These are phyloP conservation scores for Mimosa bimucronata DNA, from an alignment of 306 rosid species.

Conservation along the genomic window DNA sequence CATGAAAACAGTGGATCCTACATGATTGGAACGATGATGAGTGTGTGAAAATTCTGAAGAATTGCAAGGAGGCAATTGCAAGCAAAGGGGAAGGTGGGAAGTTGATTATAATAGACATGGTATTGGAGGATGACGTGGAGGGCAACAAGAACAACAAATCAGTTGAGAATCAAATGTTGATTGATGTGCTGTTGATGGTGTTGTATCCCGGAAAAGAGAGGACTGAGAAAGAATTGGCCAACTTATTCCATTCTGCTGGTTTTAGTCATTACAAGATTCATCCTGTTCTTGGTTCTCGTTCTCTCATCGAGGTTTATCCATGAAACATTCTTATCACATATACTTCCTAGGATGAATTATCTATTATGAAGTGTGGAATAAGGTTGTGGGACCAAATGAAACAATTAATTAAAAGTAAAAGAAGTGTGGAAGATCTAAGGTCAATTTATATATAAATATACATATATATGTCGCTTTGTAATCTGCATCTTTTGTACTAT, in stretches of 20 bases:
- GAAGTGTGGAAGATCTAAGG: no score
- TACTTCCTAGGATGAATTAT: no score
- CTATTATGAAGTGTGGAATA: no score
- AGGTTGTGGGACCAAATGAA: no score
- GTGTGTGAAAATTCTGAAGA: constrained; percentile 45
- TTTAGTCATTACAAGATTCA: constrained; percentile 34
- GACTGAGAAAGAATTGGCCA: constrained; percentile 41
- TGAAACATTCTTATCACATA: no score
- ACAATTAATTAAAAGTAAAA: no score
- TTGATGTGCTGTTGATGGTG: constrained; percentile 41
- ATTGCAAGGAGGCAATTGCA: constrained; percentile 49
- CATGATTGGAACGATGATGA: constrained; percentile 64
- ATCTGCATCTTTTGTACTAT: no score
- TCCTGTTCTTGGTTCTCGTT: constrained; percentile 33
- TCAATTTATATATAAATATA: no score
- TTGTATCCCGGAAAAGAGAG: constrained; percentile 35
- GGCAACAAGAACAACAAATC: constrained; percentile 16
- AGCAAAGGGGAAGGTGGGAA: constrained; percentile 27
- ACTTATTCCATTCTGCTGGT: constrained; percentile 38
- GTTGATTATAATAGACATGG: constrained; percentile 55
- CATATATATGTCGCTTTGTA: no score
- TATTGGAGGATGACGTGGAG: constrained; percentile 33
- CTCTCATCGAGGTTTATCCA: constrained; percentile 39
- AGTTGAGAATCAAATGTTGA: constrained; percentile 38
- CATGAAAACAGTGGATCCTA: constrained; percentile 36